phyloP scores from a whole-genome alignment of 768 basidiomycete species.

The Boletus rex-veris region DNA sequence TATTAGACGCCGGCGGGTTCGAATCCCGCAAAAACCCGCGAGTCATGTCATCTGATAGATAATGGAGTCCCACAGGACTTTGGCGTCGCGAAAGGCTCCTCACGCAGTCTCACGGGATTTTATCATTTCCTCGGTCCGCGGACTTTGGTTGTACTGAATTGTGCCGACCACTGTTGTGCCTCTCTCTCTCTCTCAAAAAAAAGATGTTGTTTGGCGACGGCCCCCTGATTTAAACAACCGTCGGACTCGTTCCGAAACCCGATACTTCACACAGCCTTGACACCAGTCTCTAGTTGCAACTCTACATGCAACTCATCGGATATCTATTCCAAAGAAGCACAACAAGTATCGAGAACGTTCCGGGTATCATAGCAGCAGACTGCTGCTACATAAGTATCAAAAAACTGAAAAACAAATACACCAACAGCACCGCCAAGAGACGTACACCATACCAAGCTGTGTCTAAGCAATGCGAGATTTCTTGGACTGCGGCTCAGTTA shows the following conservation, averaged over 20 bases:
- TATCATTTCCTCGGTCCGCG: no score
- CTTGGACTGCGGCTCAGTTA: conserved; percentile 3
- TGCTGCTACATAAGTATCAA: background rate
- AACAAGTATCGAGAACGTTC: background rate
- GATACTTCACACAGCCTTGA: background rate
- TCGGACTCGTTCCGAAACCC: background rate
- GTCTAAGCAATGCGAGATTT: conserved; percentile 5
- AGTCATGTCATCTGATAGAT: no score
- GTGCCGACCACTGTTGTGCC: no score
- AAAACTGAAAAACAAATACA: background rate
- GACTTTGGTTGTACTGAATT: no score
- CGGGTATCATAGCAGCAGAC: conserved; percentile 10
- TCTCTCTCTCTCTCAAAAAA: no score
- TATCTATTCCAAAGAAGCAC: background rate
- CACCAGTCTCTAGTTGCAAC: background rate
- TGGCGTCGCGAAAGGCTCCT: no score
- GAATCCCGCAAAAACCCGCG: no score
- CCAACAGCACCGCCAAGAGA: background rate
- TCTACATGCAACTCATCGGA: background rate
- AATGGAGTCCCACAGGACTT: no score
- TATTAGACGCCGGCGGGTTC: no score
- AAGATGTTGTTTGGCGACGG: conserved; percentile 9
- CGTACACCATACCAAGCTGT: background rate
- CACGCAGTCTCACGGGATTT: no score
- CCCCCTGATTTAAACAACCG: conserved; percentile 16